Percentiles rank a stretch among this genome's conserved stretches.
Conservation (phyloP, 2,329 filamentous ascomycete species). For the Stagonosporopsis chrysanthemi region DNA sequence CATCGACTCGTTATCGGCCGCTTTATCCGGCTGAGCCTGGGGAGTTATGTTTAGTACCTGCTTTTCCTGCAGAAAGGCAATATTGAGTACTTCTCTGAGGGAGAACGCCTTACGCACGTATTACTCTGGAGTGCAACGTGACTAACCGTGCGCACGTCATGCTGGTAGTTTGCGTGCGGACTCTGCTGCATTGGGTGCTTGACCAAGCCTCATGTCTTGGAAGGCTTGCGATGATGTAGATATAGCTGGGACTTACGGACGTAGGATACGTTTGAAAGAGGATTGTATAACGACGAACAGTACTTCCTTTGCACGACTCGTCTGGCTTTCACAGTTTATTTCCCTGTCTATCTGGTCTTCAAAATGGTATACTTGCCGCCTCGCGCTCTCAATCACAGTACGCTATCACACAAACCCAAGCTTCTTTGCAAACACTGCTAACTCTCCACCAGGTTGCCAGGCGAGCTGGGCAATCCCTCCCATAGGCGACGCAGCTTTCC, state of each 20-base stretch:
- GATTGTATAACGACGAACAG: neutral
- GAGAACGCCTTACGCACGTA: constrained; percentile 11
- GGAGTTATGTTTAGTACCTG: neutral
- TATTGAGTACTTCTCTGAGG: neutral
- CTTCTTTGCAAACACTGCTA: neutral
- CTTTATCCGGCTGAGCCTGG: constrained; percentile 5
- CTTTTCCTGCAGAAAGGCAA: neutral
- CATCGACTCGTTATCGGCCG: neutral
- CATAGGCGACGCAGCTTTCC: constrained; percentile 4
- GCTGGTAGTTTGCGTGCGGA: neutral
- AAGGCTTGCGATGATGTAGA: constrained; percentile 2
- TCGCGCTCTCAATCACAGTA: neutral
- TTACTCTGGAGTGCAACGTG: neutral
- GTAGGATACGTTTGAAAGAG: neutral
- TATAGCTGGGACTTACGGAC: constrained; percentile 3
- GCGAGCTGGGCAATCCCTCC: neutral
- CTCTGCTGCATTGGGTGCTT: neutral
- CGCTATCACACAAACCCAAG: neutral
- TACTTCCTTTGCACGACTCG: neutral
- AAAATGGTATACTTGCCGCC: constrained; percentile 11
- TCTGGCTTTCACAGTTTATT: neutral
- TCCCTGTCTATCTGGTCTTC: neutral
- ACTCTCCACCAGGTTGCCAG: neutral
- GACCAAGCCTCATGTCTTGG: constrained; percentile 7
- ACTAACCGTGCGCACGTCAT: constrained; percentile 1